Conservation (phyloP, 805 yeast species). For the Groenewaldozyma tartarivorans region DNA sequence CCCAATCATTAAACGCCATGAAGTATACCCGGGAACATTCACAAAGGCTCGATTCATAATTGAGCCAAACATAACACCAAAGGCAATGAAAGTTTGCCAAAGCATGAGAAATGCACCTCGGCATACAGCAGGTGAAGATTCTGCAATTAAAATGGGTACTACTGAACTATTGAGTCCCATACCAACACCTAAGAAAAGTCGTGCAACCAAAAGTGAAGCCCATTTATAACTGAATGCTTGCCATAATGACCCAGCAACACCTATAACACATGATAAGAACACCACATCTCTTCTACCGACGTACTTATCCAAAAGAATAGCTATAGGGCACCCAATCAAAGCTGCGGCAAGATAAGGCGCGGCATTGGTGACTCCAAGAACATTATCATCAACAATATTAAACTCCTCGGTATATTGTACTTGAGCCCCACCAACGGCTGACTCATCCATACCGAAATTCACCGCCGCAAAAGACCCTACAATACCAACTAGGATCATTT, state of each 20-base stretch:
- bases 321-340: constrained; percentile 50
- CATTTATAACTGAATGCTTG: constrained; percentile 49
- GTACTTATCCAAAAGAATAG: constrained; percentile 47
- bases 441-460: constrained; percentile 57
- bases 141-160: constrained; percentile 67
- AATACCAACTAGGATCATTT: constrained; percentile 2
- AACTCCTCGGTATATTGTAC: constrained; percentile 49
- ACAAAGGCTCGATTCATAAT: constrained; percentile 62
- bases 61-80: constrained; percentile 62
- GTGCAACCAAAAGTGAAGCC: constrained; percentile 59
- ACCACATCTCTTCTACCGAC: constrained; percentile 61
- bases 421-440: constrained; percentile 66
- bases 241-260: constrained; percentile 59
- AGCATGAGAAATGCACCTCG: constrained; percentile 64
- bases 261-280: constrained; percentile 51
- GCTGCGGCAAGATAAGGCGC: constrained; percentile 64
- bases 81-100: constrained; percentile 54
- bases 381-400: constrained; percentile 40
- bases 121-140: constrained; percentile 66
- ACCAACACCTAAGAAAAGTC: constrained; percentile 58
- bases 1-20: constrained; percentile 63
- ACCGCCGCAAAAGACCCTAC: constrained; percentile 4
- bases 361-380: constrained; percentile 56
- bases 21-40: constrained; percentile 28
- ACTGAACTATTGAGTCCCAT: constrained; percentile 24